Evolutionary conservation across 345 rosid genomes (phyloP), one percentile per base, ranked within the genome.

Genomic region (Adansonia digitata): DNA sequence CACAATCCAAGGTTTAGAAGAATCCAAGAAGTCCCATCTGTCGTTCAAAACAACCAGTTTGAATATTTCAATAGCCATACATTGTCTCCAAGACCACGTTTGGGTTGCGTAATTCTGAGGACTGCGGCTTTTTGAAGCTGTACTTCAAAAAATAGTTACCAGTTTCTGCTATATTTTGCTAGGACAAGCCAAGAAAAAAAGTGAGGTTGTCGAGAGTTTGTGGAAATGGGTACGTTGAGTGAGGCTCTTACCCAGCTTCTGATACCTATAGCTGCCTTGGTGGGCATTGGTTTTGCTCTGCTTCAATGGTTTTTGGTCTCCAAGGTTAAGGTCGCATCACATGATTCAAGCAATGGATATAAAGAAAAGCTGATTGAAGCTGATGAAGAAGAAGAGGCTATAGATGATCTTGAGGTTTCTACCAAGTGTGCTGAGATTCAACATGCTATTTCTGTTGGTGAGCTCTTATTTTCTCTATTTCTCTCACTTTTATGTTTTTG

Each of bases 381-480:
- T 42, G 85, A 84, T 55, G 91, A 87, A 14, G 77, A 85, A 57
- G 90, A 86, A 37, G 93, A 87, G 11, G 89, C 88, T 20, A 65
- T 82, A 62, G 74, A 85, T 13, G 71, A 60, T 57, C 81, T 62
- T 57, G 94, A 86, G 57, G 82, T 69, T 56, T 59, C 84, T n/a
- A 83, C 81, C 81, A 90, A 90, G 81, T 85, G 90, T 80, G 84
- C 90, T 40, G 91, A 89, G 80, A 89, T 89, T 64, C 91, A 89
- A 82, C 76, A 74, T 66, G 91, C 94, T 77, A 89, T 89, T 77
- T 87, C 94, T 75, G 79, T 82, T 48, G 93, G 91, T 89, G 66
- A 81, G 81, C 74, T 73, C 7, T 63, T 29, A n/a, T 70, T 45
- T 46, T 42, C 40, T 27, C 39, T 14, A 9, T 10, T n/a, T 61